These are phyloP conservation scores for Tetramitus jugosus DNA, from an alignment of 208 protist species.

Conservation along the genomic window DNA sequence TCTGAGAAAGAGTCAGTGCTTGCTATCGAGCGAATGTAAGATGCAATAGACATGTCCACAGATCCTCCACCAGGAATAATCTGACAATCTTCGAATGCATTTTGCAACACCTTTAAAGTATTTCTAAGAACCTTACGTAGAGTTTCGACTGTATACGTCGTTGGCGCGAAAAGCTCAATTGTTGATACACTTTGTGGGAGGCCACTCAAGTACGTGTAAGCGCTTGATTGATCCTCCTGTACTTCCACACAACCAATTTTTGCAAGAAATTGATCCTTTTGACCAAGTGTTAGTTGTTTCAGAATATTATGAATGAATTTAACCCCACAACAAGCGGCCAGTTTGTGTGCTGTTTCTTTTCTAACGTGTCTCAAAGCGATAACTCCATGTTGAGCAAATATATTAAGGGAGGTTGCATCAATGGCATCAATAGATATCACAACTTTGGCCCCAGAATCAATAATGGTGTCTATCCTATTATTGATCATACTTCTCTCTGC, in stretches of 20 bases:
- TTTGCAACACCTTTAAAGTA: background rate
- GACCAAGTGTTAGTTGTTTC: too few relatives aligned
- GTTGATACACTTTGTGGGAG: background rate
- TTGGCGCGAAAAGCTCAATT: background rate
- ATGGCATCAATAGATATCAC: background rate
- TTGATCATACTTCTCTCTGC: background rate
- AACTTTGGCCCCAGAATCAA: background rate
- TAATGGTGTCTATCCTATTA: background rate
- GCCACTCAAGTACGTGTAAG: background rate
- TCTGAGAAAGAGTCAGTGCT: too few relatives aligned
- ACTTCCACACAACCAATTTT: too few relatives aligned
- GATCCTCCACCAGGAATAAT: slow-evolving; percentile 9
- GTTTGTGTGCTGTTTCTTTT: too few relatives aligned
- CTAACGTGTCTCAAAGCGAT: slow-evolving; percentile 8
- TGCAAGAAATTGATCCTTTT: too few relatives aligned
- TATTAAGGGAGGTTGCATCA: background rate
- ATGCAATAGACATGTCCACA: slow-evolving; percentile 10
- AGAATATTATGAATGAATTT: background rate
- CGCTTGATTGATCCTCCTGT: background rate
- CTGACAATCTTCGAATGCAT: slow-evolving; percentile 10
- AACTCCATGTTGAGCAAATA: background rate
- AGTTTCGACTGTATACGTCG: background rate
- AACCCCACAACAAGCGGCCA: too few relatives aligned
- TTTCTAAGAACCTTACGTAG: background rate
- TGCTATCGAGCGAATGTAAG: background rate